A percentile compares a stretch with the other conserved stretches of the same genome.
phyloP scores from a whole-genome alignment of 352 stramenopile genomes.

The Pythium pyrilobum region DNA sequence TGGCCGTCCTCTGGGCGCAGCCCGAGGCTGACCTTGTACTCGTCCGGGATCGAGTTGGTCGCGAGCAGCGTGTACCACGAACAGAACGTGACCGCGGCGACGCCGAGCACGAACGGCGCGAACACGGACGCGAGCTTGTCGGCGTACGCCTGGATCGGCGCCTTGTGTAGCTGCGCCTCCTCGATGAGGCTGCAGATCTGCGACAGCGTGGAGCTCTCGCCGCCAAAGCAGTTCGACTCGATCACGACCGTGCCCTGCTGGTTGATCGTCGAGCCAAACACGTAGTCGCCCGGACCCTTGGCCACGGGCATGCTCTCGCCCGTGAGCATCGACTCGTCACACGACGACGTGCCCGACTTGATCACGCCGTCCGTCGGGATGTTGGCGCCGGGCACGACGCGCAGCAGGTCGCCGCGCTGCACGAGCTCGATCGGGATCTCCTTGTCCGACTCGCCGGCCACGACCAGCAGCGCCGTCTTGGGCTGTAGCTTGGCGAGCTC shows the following conservation, averaged over 20 bases:
- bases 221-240: slow-evolving; percentile 73
- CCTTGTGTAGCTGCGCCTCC: slow-evolving; percentile 84
- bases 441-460: slow-evolving; percentile 39
- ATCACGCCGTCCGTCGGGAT: slow-evolving; percentile 83
- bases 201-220: slow-evolving; percentile 59
- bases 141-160: slow-evolving; percentile 83
- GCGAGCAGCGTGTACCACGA: slow-evolving; percentile 48
- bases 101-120: slow-evolving; percentile 56
- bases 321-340: slow-evolving; percentile 80
- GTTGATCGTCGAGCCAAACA: slow-evolving; percentile 85
- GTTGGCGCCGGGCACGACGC: slow-evolving; percentile 64
- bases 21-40: slow-evolving; percentile 46
- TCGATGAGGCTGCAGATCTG: slow-evolving; percentile 84
- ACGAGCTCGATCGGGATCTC: slow-evolving; percentile 83
- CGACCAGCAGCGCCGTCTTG: slow-evolving; percentile 68
- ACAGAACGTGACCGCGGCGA: slow-evolving; percentile 58
- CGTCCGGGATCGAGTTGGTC: slow-evolving; percentile 41
- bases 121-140: slow-evolving; percentile 63
- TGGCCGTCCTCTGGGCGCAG: slow-evolving; percentile 44
- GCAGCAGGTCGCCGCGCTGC: slow-evolving; percentile 71
- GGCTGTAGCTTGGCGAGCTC: slow-evolving; percentile 73
- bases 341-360: slow-evolving; percentile 57
- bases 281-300: slow-evolving; percentile 70
- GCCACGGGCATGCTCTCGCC: slow-evolving; percentile 86
- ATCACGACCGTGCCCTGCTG: slow-evolving; percentile 82